Evolutionary conservation across 331 rosid species (phyloP).

Genomic region (Rhamnella rubrinervis): DNA sequence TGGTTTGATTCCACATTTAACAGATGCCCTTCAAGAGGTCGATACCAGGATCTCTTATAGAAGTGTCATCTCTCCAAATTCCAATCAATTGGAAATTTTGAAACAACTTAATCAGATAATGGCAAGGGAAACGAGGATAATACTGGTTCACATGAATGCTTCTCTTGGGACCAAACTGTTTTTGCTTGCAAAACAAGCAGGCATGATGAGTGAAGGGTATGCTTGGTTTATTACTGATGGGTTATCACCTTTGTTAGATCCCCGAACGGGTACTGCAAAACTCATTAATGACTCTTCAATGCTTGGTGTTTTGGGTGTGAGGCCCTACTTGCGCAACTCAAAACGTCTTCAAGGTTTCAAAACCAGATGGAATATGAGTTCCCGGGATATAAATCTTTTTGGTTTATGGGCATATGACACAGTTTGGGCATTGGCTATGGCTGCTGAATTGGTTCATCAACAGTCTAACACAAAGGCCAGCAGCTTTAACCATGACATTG

Average conservation of each 20-base stretch:
- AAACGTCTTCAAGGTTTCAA: slow-evolving; percentile 27
- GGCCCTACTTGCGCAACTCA: slow-evolving; percentile 35
- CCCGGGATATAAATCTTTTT: neutral
- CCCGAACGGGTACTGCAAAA: neutral
- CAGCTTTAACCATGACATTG: neutral
- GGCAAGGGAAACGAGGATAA: slow-evolving; percentile 29
- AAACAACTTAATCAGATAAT: slow-evolving; percentile 21
- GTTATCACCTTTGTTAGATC: slow-evolving; percentile 3
- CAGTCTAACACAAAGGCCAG: neutral
- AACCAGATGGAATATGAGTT: slow-evolving; percentile 22
- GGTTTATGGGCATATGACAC: slow-evolving; percentile 50
- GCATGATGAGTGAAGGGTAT: slow-evolving; percentile 38
- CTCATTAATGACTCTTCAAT: slow-evolving; percentile 2
- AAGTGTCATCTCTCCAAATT: slow-evolving; percentile 28
- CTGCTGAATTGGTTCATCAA: slow-evolving; percentile 18
- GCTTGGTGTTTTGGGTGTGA: slow-evolving; percentile 59
- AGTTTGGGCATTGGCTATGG: slow-evolving; percentile 35
- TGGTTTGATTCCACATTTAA: slow-evolving; percentile 32
- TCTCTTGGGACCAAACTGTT: slow-evolving; percentile 23
- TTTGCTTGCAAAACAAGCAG: neutral
- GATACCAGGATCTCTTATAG: slow-evolving; percentile 22
- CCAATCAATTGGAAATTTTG: slow-evolving; percentile 3
- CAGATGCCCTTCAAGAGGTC: slow-evolving; percentile 26
- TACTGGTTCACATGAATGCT: slow-evolving; percentile 25
- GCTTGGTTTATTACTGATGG: slow-evolving; percentile 36